These are phyloP conservation scores for Cutaneotrichosporon sp. DNA, from an alignment of 1,284 basidiomycete genomes.

Conservation along the genomic window DNA sequence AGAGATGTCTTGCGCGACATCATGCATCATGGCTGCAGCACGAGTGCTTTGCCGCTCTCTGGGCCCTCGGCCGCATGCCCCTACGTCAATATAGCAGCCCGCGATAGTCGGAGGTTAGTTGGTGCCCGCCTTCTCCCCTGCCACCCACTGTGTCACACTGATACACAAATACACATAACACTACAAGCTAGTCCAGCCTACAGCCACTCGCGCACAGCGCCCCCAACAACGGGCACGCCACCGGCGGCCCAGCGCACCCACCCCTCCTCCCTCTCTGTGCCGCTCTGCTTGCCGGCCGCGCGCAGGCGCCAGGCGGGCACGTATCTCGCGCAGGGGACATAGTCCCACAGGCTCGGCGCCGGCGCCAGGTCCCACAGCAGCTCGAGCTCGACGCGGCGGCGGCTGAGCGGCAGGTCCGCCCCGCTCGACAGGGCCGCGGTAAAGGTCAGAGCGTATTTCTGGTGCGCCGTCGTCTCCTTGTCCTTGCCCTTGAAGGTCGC, in stretches of 20 bases:
- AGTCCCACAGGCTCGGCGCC: constrained; percentile 11
- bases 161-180: not conserved
- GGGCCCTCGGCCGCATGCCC: no score
- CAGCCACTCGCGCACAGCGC: constrained; percentile 17
- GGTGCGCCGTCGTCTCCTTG: not conserved
- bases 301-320: constrained; percentile 17
- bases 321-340: constrained; percentile 19
- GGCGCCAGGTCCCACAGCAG: constrained; percentile 22
- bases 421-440: constrained; percentile 20
- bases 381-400: constrained; percentile 29
- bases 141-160: no score
- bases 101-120: no score
- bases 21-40: no score
- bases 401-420: constrained; percentile 18
- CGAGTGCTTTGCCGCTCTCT: no score
- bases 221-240: constrained; percentile 23
- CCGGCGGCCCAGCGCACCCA: constrained; percentile 17
- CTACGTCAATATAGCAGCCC: no score
- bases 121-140: no score
- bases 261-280: not conserved
- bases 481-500: not conserved
- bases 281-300: not conserved
- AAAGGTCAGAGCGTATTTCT: constrained; percentile 22
- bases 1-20: no score
- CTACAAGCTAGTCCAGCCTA: not conserved